Conservation (phyloP, 441 rosid genomes). For the Syzygium syzygioides region DNA sequence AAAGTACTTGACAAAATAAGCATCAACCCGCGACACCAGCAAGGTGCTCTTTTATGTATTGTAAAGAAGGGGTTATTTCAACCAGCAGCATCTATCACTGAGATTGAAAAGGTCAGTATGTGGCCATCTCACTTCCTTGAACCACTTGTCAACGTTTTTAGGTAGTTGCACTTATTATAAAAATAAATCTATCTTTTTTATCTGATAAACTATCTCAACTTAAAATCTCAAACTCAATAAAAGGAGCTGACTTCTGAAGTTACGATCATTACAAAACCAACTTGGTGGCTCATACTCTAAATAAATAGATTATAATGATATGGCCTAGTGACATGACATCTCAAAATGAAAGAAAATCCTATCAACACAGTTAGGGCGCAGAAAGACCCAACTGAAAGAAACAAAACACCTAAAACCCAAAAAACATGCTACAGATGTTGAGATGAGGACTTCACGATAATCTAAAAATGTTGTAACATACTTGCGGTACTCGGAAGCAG, state of each 20-base stretch:
- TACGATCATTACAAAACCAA: background rate
- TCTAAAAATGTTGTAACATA: constrained; percentile 26
- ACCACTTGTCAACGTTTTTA: background rate
- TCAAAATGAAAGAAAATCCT: background rate
- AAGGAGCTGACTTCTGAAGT: background rate
- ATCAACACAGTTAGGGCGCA: background rate
- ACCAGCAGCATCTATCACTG: background rate
- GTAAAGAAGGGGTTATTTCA: background rate
- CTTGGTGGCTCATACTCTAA: background rate
- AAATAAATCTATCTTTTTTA: background rate
- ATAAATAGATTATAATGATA: background rate
- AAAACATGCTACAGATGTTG: background rate
- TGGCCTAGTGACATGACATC: background rate
- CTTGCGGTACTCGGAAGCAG: constrained; percentile 91
- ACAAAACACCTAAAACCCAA: background rate
- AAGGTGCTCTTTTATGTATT: background rate
- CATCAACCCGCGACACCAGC: background rate
- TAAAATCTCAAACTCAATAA: background rate
- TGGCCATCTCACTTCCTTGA: background rate
- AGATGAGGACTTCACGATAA: background rate
- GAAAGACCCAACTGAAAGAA: background rate
- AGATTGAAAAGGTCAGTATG: background rate
- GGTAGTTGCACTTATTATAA: background rate
- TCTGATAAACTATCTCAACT: background rate
- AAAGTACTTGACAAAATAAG: background rate